phyloP scores from a whole-genome alignment of 331 rosid genomes.

The Pyrus hybrid region DNA sequence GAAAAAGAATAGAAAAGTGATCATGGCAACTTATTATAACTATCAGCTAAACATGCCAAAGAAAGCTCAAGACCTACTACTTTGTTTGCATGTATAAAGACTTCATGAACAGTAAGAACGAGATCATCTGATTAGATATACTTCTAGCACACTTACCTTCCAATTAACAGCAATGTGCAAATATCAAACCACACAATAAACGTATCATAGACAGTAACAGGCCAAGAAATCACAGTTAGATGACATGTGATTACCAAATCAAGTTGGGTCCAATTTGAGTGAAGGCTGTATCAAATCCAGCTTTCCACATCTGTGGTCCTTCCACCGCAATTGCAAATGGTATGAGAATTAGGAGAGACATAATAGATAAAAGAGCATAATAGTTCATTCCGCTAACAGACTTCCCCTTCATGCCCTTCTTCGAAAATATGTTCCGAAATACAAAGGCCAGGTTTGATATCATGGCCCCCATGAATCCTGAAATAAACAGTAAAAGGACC shows the following conservation, averaged over 20 bases:
- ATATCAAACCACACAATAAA: background rate
- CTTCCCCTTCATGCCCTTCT: conserved; percentile 86
- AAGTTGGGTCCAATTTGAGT: conserved; percentile 74
- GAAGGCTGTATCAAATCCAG: conserved; percentile 61
- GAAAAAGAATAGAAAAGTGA: too few relatives aligned
- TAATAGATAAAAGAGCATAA: conserved; percentile 73
- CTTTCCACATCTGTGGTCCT: conserved; percentile 80
- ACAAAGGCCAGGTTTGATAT: conserved; percentile 88
- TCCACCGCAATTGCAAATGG: conserved; percentile 79
- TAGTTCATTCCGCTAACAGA: conserved; percentile 94
- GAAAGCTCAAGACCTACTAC: background rate
- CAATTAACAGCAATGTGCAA: background rate
- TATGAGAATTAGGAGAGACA: conserved; percentile 59
- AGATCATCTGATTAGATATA: background rate
- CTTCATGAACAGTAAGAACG: background rate
- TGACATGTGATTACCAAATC: conserved; percentile 39
- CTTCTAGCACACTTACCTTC: background rate
- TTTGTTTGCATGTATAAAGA: background rate
- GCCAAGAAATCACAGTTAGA: background rate
- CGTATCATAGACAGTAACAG: background rate
- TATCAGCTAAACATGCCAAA: background rate
- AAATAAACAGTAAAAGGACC: background rate
- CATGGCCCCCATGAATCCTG: conserved; percentile 99
- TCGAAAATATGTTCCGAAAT: conserved; percentile 75
- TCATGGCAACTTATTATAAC: background rate